phyloP scores from a whole-genome alignment of 2,329 filamentous ascomycete genomes.

The Diaporthe citrichinensis region DNA sequence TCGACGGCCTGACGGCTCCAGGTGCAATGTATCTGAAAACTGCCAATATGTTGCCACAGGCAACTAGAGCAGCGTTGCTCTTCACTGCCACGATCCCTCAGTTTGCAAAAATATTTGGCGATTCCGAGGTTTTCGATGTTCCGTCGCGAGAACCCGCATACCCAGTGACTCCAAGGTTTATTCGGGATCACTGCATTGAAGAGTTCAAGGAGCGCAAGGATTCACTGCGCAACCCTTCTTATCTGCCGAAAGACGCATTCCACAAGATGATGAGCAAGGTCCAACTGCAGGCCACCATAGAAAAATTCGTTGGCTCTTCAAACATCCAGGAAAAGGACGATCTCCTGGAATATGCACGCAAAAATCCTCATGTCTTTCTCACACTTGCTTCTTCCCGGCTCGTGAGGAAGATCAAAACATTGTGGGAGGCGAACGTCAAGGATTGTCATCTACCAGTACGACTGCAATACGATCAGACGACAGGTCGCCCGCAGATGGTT shows the following conservation, averaged over 20 bases:
- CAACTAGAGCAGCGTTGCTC: too few species aligned
- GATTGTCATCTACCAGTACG: background rate
- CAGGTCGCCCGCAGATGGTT: background rate
- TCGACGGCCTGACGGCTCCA: too few species aligned
- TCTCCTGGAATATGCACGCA: background rate
- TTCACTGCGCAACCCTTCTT: background rate
- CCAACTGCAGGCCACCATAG: background rate
- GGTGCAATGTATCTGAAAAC: too few species aligned
- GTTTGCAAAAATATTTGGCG: too few species aligned
- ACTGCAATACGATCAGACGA: background rate
- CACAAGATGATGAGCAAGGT: background rate
- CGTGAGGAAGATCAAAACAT: background rate
- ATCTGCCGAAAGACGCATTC: background rate
- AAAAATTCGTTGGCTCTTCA: background rate
- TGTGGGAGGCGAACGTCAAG: background rate
- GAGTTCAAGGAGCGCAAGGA: background rate
- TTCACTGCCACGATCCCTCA: too few species aligned
- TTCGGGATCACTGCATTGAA: background rate
- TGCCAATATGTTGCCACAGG: too few species aligned
- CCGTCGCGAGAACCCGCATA: too few species aligned
- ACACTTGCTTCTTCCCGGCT: background rate
- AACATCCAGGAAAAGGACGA: rapidly evolving
- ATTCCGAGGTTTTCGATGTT: too few species aligned
- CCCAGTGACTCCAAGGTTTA: too few species aligned
- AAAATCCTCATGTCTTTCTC: background rate